Conservation (phyloP, 306 rosid genomes). For the Vachellia pachyceras region DNA sequence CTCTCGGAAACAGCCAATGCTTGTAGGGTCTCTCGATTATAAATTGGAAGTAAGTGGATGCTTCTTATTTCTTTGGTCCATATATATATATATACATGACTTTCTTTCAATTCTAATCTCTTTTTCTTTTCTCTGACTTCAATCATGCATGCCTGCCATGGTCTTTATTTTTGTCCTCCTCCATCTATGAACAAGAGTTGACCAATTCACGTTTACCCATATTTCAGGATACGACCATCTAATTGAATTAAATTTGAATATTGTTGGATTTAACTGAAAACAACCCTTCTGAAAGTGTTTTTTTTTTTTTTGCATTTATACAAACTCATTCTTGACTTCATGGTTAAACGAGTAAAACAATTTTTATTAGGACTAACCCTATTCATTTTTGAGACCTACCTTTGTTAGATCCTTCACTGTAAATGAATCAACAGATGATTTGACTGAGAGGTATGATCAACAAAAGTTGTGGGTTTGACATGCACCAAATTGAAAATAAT, state of each 20-base stretch:
- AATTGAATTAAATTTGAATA: too few species aligned
- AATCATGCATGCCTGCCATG: constrained; percentile 7
- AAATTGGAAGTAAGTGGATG: not conserved
- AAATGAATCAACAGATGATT: not conserved
- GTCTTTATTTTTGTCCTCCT: not conserved
- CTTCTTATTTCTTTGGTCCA: constrained; percentile 17
- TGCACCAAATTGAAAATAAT: not conserved
- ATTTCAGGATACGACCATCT: not conserved
- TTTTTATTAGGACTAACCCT: too few species aligned
- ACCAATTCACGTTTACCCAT: not conserved
- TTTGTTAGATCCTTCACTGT: not conserved
- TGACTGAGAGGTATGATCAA: not conserved
- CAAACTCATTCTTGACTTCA: too few species aligned
- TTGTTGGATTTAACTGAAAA: too few species aligned
- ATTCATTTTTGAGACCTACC: not conserved
- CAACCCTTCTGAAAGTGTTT: too few species aligned
- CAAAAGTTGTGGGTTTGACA: not conserved
- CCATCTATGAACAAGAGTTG: not conserved
- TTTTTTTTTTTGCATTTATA: too few species aligned
- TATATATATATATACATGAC: not conserved
- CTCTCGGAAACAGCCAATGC: constrained; percentile 42
- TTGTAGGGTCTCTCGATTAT: constrained; percentile 50
- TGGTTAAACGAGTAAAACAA: too few species aligned
- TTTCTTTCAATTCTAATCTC: not conserved
- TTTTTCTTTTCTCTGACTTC: not conserved